Percentiles rank a stretch among this genome's conserved stretches.
phyloP scores from a whole-genome alignment of 192 early-diverging fungal species.

The Linnemannia schmuckeri region DNA sequence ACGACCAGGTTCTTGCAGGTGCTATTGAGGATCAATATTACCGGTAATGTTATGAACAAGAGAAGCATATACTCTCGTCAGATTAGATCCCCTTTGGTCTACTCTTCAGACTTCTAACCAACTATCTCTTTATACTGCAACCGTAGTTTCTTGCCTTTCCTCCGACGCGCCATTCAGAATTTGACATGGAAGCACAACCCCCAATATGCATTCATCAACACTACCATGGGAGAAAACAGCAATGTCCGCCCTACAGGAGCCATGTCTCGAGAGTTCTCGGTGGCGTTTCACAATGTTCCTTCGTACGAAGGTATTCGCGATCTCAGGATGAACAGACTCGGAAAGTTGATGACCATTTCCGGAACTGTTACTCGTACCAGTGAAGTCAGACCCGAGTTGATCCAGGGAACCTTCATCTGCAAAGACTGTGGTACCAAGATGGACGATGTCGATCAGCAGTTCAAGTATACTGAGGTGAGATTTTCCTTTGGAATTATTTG shows the following conservation, averaged over 20 bases:
- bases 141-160: slow-evolving; percentile 72
- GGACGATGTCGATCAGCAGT: slow-evolving; percentile 94
- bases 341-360: slow-evolving; percentile 82
- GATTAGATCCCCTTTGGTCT: neutral
- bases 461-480: slow-evolving; percentile 91
- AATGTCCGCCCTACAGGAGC: slow-evolving; percentile 58
- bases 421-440: slow-evolving; percentile 83
- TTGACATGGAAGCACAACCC: slow-evolving; percentile 78
- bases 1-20: slow-evolving; percentile 72
- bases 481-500: neutral
- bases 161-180: slow-evolving; percentile 88
- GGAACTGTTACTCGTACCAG: slow-evolving; percentile 98
- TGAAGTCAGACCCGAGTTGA: slow-evolving; percentile 95
- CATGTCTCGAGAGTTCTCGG: slow-evolving; percentile 77
- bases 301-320: slow-evolving; percentile 80
- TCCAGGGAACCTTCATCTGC: slow-evolving; percentile 93
- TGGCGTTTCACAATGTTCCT: slow-evolving; percentile 78
- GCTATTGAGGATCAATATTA: slow-evolving; percentile 77
- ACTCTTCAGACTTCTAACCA: neutral
- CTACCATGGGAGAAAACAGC: slow-evolving; percentile 34
- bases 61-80: neutral
- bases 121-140: no score
- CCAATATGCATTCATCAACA: slow-evolving; percentile 68
- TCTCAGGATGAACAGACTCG: slow-evolving; percentile 85
- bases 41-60: slow-evolving; percentile 42